These are phyloP conservation scores for Claviceps quebecensis DNA, from an alignment of 2,329 filamentous ascomycete genomes.

Conservation along the genomic window DNA sequence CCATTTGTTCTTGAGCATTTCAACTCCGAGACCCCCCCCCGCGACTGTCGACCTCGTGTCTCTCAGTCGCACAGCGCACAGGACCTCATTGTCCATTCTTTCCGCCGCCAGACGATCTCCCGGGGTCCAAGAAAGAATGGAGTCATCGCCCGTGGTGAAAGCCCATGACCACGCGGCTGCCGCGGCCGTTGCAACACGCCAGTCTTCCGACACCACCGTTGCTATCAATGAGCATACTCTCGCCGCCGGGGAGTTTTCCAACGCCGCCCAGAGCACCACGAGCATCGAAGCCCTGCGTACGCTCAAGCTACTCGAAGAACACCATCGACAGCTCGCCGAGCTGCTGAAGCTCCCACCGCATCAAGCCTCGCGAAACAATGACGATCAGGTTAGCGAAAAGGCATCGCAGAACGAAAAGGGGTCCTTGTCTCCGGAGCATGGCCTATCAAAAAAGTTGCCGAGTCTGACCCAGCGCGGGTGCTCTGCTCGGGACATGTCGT, in stretches of 20 bases:
- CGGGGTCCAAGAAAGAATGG: conserved; percentile 14
- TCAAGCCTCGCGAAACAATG: conserved; percentile 20
- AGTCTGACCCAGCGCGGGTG: conserved; percentile 29
- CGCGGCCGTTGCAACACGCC: conserved; percentile 63
- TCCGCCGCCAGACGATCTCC: too few relatives aligned
- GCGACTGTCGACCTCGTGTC: too few relatives aligned
- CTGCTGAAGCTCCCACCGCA: conserved; percentile 58
- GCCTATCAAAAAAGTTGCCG: conserved; percentile 12
- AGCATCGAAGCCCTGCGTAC: conserved; percentile 66
- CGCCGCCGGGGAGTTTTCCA: conserved; percentile 78
- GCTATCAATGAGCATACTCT: conserved; percentile 80
- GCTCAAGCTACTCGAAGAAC: conserved; percentile 69
- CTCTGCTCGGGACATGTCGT: conserved; percentile 54
- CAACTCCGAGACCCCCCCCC: too few relatives aligned
- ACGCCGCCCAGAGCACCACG: conserved; percentile 59
- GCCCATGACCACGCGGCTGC: conserved; percentile 83
- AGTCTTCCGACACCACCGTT: conserved; percentile 61
- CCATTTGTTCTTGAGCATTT: too few relatives aligned
- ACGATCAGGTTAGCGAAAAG: conserved; percentile 11
- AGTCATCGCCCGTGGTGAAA: conserved; percentile 32
- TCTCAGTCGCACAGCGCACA: too few relatives aligned
- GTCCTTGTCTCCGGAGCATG: background rate
- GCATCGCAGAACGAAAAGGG: conserved; percentile 15
- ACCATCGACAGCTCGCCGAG: conserved; percentile 72
- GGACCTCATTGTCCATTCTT: too few relatives aligned